These are phyloP conservation scores for Fibroporia radiculosa DNA, from an alignment of 768 basidiomycete species.

Conservation along the genomic window DNA sequence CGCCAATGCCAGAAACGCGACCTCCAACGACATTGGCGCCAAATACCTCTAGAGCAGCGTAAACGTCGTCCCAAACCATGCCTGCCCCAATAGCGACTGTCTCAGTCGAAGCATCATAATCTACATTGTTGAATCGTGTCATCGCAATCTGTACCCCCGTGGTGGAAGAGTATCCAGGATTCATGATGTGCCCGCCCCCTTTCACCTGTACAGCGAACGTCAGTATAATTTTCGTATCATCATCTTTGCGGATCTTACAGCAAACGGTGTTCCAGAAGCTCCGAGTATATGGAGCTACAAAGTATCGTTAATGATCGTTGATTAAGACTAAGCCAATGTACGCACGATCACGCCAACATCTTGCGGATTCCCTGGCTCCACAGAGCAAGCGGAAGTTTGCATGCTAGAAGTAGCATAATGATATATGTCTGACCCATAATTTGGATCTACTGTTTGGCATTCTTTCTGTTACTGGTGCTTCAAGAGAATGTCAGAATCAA, in stretches of 20 bases:
- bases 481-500: not conserved
- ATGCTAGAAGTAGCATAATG: not conserved
- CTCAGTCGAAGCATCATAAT: constrained; percentile 14
- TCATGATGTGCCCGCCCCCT: constrained; percentile 26
- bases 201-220: constrained; percentile 22
- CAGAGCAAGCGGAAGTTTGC: not conserved
- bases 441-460: not conserved
- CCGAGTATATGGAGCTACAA: constrained; percentile 42
- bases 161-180: constrained; percentile 29
- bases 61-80: constrained; percentile 61
- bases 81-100: constrained; percentile 28
- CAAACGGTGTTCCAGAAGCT: constrained; percentile 40
- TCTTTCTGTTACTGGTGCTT: not conserved
- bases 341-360: not conserved
- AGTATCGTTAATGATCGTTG: not conserved
- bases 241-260: constrained; percentile 31
- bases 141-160: constrained; percentile 28
- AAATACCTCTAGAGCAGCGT: constrained; percentile 39
- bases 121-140: constrained; percentile 22
- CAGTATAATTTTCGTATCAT: not conserved
- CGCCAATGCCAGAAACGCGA: constrained; percentile 40
- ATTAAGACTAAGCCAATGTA: not conserved
- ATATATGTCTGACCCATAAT: not conserved
- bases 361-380: constrained; percentile 1
- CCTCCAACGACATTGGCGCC: constrained; percentile 46